Percentiles rank a stretch among this genome's conserved stretches.
Conservation (phyloP, 805 yeast species). For the Kodamaea leandrae region DNA sequence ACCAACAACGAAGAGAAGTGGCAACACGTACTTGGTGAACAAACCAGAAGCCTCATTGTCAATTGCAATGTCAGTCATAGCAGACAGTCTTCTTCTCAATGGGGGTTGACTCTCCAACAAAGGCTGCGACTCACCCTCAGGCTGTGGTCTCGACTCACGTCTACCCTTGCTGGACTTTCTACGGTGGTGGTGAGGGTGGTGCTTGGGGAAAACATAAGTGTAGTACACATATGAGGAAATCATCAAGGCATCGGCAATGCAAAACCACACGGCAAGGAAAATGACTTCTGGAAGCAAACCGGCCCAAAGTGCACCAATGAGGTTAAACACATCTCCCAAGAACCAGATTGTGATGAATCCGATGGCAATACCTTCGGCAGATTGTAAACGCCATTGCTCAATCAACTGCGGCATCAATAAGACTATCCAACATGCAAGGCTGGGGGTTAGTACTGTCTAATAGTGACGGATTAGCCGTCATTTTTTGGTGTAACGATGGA, state of each 20-base stretch:
- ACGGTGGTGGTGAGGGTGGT: slow-evolving; percentile 19
- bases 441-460: slow-evolving; percentile 19
- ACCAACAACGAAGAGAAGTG: slow-evolving; percentile 56
- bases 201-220: slow-evolving; percentile 42
- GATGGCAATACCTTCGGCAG: slow-evolving; percentile 74
- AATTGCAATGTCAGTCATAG: slow-evolving; percentile 48
- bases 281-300: slow-evolving; percentile 66
- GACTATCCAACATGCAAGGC: slow-evolving; percentile 78
- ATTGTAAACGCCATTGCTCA: slow-evolving; percentile 75
- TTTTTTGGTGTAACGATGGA: slow-evolving; percentile 6
- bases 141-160: slow-evolving; percentile 12
- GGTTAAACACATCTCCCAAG: slow-evolving; percentile 66
- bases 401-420: slow-evolving; percentile 71
- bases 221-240: slow-evolving; percentile 60
- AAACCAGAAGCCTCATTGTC: slow-evolving; percentile 48
- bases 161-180: slow-evolving; percentile 10
- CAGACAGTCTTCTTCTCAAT: slow-evolving; percentile 49
- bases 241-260: slow-evolving; percentile 63
- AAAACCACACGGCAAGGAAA: slow-evolving; percentile 72
- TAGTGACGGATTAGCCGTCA: too few species aligned
- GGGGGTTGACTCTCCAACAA: slow-evolving; percentile 20
- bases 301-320: slow-evolving; percentile 70
- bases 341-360: slow-evolving; percentile 69
- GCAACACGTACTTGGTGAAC: slow-evolving; percentile 52
- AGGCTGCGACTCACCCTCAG: slow-evolving; percentile 9